These are phyloP conservation scores for Hortiboletus flavorubellus DNA, from an alignment of 768 basidiomycete species.

Conservation along the genomic window DNA sequence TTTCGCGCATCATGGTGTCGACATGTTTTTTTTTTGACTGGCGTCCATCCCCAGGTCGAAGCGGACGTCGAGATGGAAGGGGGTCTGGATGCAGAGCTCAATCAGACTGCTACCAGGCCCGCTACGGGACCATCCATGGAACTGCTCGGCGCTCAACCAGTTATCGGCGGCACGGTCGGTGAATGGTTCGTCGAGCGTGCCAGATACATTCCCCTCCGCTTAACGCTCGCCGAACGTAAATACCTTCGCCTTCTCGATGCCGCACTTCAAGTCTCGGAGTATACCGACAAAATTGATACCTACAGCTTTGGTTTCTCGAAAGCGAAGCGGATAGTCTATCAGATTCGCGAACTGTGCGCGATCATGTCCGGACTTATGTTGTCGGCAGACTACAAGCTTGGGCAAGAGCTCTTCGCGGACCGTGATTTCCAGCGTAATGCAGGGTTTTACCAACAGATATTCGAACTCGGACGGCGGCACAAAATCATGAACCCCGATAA, in stretches of 20 bases:
- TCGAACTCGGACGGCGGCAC: constrained; percentile 79
- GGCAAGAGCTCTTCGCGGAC: constrained; percentile 82
- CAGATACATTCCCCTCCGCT: constrained; percentile 76
- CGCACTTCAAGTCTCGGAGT: constrained; percentile 80
- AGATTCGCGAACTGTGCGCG: constrained; percentile 83
- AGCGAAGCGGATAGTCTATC: constrained; percentile 82
- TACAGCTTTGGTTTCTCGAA: constrained; percentile 75
- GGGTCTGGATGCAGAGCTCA: constrained; percentile 36
- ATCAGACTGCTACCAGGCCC: constrained; percentile 35
- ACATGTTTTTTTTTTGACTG: constrained; percentile 3
- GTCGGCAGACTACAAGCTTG: constrained; percentile 82
- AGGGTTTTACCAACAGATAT: constrained; percentile 75
- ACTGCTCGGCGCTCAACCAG: constrained; percentile 54
- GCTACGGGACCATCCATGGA: constrained; percentile 26
- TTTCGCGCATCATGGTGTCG: neutral
- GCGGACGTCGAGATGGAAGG: constrained; percentile 36
- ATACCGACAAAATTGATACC: constrained; percentile 88
- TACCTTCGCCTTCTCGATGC: constrained; percentile 83
- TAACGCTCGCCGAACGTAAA: constrained; percentile 75
- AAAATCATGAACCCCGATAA: constrained; percentile 94
- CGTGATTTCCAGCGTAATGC: constrained; percentile 79
- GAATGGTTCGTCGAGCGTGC: constrained; percentile 86
- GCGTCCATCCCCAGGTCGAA: constrained; percentile 18
- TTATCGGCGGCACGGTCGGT: constrained; percentile 58
- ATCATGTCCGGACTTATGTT: constrained; percentile 83